A percentile compares a stretch with the other conserved stretches of the same genome.
These are phyloP conservation scores for Zelonia costaricensis DNA, from an alignment of 208 protist genomes.

Conservation along the genomic window DNA sequence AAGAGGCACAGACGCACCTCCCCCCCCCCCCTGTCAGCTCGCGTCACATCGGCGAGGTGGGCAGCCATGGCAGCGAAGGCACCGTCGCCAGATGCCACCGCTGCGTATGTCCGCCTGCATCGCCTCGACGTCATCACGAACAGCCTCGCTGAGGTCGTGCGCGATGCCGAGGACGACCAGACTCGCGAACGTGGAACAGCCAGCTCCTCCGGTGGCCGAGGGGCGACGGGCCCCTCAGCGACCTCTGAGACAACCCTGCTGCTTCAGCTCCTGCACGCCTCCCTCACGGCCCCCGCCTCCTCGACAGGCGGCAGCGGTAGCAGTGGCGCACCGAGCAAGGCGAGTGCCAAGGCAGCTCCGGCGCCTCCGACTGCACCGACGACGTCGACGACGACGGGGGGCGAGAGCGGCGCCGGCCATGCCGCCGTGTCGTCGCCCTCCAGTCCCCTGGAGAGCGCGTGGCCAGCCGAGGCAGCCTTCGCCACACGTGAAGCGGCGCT, in stretches of 20 bases:
- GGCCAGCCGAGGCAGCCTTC: conserved; percentile 15
- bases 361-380: neutral
- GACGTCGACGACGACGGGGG: neutral
- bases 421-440: neutral
- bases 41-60: neutral
- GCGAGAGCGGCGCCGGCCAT: too few species aligned
- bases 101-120: conserved; percentile 14
- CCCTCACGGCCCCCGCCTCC: neutral
- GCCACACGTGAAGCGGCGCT: conserved; percentile 17
- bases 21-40: neutral
- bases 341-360: neutral
- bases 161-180: neutral
- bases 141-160: neutral
- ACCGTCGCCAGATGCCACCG: conserved; percentile 3
- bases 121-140: conserved; percentile 1
- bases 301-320: neutral
- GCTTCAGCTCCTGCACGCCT: conserved; percentile 16
- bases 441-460: neutral
- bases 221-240: neutral
- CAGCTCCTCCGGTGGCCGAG: neutral
- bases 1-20: neutral
- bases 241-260: neutral
- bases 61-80: neutral
- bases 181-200: neutral
- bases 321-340: neutral